phyloP scores from a whole-genome alignment of 257 asterid species.

The Rhazya stricta region DNA sequence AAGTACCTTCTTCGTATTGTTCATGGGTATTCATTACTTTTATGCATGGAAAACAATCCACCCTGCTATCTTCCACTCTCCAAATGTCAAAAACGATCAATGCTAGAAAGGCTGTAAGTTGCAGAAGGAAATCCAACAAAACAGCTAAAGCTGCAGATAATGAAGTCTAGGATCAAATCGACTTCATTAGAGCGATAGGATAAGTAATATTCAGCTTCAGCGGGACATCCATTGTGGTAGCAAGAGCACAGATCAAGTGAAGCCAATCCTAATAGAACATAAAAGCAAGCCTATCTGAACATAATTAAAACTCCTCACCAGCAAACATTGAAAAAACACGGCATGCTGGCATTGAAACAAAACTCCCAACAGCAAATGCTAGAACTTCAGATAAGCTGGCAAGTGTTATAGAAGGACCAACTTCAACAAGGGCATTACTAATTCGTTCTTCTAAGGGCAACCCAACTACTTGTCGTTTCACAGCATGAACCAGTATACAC shows the following conservation, averaged over 20 bases:
- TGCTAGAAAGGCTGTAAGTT: conserved; percentile 95
- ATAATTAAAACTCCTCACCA: conserved; percentile 40
- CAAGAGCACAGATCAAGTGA: background rate
- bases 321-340: conserved; percentile 98
- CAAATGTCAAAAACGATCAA: conserved; percentile 82
- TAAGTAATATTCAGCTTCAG: background rate
- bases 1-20: conserved; percentile 14
- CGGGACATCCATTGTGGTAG: too few relatives aligned
- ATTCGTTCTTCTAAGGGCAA: conserved; percentile 88
- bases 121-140: conserved; percentile 91
- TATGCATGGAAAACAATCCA: conserved; percentile 88
- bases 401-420: conserved; percentile 92
- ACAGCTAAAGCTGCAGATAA: conserved; percentile 82
- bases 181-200: background rate
- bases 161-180: conserved; percentile 9
- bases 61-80: conserved; percentile 84
- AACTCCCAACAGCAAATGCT: conserved; percentile 99
- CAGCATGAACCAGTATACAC: conserved; percentile 97
- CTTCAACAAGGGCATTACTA: conserved; percentile 95
- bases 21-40: conserved; percentile 36
- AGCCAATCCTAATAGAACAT: background rate
- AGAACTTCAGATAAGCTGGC: conserved; percentile 92
- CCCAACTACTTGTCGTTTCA: conserved; percentile 78
- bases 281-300: background rate
- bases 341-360: conserved; percentile 96